These are phyloP conservation scores for Thraustotheca clavata DNA, from an alignment of 352 stramenopile species.

Conservation along the genomic window DNA sequence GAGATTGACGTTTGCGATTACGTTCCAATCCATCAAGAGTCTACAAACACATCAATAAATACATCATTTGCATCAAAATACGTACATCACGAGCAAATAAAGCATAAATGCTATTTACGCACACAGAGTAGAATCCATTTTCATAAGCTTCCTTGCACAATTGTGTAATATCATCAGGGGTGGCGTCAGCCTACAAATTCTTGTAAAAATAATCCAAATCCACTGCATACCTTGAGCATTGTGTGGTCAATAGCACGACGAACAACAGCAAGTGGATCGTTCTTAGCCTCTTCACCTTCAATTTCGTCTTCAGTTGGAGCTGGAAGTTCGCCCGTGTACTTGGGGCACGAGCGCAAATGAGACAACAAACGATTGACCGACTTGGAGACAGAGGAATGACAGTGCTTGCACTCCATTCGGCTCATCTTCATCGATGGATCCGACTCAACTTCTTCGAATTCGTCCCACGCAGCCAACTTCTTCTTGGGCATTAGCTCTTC, in stretches of 20 bases:
- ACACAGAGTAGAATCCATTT: constrained; percentile 69
- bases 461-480: constrained; percentile 13
- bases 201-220: not conserved
- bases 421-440: constrained; percentile 20
- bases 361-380: constrained; percentile 10
- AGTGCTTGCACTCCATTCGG: constrained; percentile 21
- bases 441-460: constrained; percentile 12
- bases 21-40: constrained; percentile 8
- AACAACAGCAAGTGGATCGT: not conserved
- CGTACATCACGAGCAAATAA: constrained; percentile 45
- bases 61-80: not conserved
- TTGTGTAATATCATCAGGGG: constrained; percentile 46
- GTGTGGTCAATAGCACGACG: constrained; percentile 60
- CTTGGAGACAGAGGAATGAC: constrained; percentile 15
- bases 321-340: constrained; percentile 12
- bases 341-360: constrained; percentile 17
- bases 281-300: not conserved
- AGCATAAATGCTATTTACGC: constrained; percentile 71
- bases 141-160: constrained; percentile 62
- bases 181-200: constrained; percentile 38
- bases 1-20: constrained; percentile 23
- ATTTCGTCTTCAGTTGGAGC: constrained; percentile 13
- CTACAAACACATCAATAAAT: not conserved
- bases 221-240: constrained; percentile 65
- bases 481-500: constrained; percentile 7